These are phyloP conservation scores for Cutaneotrichosporon sp. DNA, from an alignment of 1,284 basidiomycete species.

Conservation along the genomic window DNA sequence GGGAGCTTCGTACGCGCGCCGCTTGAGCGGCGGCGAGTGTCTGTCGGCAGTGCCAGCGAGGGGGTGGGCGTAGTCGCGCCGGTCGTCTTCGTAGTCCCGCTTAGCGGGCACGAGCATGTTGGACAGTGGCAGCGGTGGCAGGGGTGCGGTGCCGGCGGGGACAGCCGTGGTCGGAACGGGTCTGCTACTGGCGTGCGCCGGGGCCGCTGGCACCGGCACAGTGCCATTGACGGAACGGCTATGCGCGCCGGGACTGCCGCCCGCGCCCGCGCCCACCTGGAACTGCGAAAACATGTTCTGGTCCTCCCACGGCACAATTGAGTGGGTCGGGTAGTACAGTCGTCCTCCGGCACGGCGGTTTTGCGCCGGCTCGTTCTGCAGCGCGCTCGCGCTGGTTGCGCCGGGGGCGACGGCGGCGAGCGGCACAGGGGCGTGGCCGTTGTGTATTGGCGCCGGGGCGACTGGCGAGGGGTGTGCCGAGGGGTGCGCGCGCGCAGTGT, in stretches of 20 bases:
- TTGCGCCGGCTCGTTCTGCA: constrained; percentile 8
- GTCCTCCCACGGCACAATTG: constrained; percentile 15
- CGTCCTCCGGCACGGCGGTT: constrained; percentile 11
- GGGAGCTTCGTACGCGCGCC: too few species aligned
- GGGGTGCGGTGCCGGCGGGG: too few species aligned
- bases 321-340: constrained; percentile 13
- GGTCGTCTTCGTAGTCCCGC: background rate
- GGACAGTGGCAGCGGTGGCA: background rate
- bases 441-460: background rate
- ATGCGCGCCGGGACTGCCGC: too few species aligned
- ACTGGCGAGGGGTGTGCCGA: background rate
- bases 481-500: background rate
- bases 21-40: too few species aligned
- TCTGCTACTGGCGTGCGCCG: too few species aligned
- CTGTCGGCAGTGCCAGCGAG: too few species aligned
- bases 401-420: background rate
- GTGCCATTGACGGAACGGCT: too few species aligned
- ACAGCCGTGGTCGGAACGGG: too few species aligned
- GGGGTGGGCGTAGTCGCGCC: too few species aligned
- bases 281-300: constrained; percentile 16
- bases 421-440: background rate
- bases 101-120: background rate
- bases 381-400: too few species aligned
- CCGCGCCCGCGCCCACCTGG: background rate
- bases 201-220: background rate